These are phyloP conservation scores for Macrophomina phaseolina DNA, from an alignment of 2,329 filamentous ascomycete species.

Conservation along the genomic window DNA sequence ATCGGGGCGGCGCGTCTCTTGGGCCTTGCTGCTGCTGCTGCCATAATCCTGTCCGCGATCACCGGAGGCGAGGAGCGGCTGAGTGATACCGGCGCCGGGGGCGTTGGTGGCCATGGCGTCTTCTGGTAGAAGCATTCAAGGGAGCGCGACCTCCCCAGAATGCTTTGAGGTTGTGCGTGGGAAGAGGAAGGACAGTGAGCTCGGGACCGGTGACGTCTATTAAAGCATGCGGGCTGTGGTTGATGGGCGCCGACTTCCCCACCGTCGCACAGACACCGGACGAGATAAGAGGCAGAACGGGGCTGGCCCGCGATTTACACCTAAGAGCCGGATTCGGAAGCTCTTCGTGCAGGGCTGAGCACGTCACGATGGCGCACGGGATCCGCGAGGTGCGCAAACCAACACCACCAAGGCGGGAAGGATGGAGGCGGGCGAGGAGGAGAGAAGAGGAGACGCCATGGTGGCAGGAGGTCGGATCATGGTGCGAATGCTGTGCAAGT, in stretches of 20 bases:
- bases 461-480: constrained; percentile 7
- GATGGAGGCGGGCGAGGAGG: not conserved
- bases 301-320: not conserved
- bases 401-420: not conserved
- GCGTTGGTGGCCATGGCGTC: not conserved
- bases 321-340: not conserved
- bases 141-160: not conserved
- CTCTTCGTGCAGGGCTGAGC: not conserved
- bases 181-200: not conserved
- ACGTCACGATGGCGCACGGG: not conserved
- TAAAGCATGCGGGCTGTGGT: not conserved
- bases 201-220: not conserved
- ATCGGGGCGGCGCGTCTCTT: not conserved
- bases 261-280: constrained; percentile 12
- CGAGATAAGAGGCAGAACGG: constrained; percentile 6
- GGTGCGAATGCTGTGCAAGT: not conserved
- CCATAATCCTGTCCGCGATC: not conserved
- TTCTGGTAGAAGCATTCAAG: not conserved
- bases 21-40: not conserved
- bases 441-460: not conserved
- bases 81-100: constrained; percentile 3
- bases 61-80: constrained; percentile 14
- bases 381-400: not conserved
- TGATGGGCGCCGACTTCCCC: constrained; percentile 10
- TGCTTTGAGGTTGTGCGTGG: not conserved